Base-by-base conservation (phyloP, 148 eudicot genomes). In the Fagopyrum homotropicum region DNA sequence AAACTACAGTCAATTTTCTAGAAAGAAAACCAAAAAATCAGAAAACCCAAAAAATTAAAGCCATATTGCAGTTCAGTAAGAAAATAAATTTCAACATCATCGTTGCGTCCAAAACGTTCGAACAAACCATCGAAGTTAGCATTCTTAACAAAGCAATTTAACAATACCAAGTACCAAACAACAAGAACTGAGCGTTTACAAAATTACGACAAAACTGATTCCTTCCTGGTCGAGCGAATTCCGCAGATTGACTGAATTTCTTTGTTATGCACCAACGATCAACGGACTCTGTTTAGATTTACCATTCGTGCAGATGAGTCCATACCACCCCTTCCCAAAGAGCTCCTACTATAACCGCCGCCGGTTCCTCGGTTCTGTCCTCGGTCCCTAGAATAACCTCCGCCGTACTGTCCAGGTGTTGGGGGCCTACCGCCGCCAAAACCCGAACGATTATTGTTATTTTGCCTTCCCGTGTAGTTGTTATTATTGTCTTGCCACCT, bases 271-370 rank as follows among this genome's bases (percentile, higher is more conserved):
- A 35, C 40, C 40, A 35, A 11, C 5, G n/a, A 46, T 75, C 69
- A 83, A 72, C 86, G 88, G 64, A 89, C 88, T 52, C 91, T 83
- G 84, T 85, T 87, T 17, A 90, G 88, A 77, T 76, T 90, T 59
- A 90, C 96, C 97, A 92, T 92, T 56, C 93, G 85, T 15, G 86
- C 80, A 2, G 88, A 79, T n/a, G 77, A 79, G 59, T 88, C 89
- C 88, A 80, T 85, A 47, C 82, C 82, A 12, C 90, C 97, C 72
- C 90, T 82, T 50, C 35, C 14, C 75, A 80, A 75, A 73, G 78
- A 35, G 46, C 64, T 63, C 73, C 86, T 78, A 49, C 88, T 85
- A 68, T 84, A 83, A 17, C 84, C 80, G 44, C 82, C 80, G 0
- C 71, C 57, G 4, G 85, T 86, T 75, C 82, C 83, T 2, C 75